Evolutionary conservation across 2,329 filamentous ascomycete genomes (phyloP).

Genomic region (Juglanconis juglandina): DNA sequence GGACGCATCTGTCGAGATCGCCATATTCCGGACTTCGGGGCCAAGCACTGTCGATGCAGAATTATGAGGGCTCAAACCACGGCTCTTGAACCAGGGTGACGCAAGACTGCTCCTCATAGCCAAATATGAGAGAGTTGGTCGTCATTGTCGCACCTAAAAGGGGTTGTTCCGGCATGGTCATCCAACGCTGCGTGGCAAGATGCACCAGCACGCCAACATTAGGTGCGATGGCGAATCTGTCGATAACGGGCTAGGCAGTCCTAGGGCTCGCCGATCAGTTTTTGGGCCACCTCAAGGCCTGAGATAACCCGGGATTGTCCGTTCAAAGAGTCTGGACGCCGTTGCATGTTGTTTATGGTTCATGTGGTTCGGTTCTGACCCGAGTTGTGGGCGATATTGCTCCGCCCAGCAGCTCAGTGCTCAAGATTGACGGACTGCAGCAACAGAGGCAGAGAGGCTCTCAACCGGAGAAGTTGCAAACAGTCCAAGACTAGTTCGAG

Average conservation of each 20-base stretch:
- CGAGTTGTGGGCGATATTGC: too few relatives aligned
- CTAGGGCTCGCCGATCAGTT: neutral
- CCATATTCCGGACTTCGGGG: neutral
- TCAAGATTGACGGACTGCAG: too few relatives aligned
- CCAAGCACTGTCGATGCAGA: neutral
- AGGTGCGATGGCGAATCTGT: constrained; percentile 6
- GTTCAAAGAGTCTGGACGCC: too few relatives aligned
- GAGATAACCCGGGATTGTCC: too few relatives aligned
- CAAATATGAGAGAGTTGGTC: neutral
- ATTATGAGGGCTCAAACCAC: neutral
- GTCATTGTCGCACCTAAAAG: neutral
- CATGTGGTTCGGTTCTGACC: too few relatives aligned
- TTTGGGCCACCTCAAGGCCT: neutral
- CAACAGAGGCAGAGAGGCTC: too few relatives aligned
- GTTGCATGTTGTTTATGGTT: too few relatives aligned
- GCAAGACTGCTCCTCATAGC: neutral
- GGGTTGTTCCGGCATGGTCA: neutral
- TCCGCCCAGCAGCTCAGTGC: too few relatives aligned
- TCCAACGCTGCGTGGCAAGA: neutral
- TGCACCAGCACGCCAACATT: constrained; percentile 7
- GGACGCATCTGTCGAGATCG: neutral
- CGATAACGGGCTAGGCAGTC: neutral
- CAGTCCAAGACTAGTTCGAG: too few relatives aligned
- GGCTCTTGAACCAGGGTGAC: neutral
- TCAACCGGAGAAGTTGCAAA: too few relatives aligned